A percentile compares a stretch with the other conserved stretches of the same genome.
These are phyloP conservation scores for Melampsora americana DNA, from an alignment of 1,284 basidiomycete genomes.

Conservation along the genomic window DNA sequence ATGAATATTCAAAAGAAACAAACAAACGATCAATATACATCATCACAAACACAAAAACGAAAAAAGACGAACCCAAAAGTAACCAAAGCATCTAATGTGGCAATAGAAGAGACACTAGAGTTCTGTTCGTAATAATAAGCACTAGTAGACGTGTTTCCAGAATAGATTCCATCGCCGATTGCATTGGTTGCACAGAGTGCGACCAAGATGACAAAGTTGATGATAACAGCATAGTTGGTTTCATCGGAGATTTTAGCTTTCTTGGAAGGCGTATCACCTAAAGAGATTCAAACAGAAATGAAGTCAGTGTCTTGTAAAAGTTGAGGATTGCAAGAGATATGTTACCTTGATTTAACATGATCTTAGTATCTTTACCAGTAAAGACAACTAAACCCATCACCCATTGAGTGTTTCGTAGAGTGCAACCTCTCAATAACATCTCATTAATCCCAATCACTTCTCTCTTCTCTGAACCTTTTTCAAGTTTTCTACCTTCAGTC, in stretches of 20 bases:
- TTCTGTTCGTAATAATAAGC: constrained; percentile 69
- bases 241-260: constrained; percentile 94
- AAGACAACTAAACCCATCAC: constrained; percentile 89
- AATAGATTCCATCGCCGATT: constrained; percentile 71
- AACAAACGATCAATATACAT: not conserved
- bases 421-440: constrained; percentile 83
- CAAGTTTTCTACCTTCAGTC: constrained; percentile 46
- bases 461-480: constrained; percentile 53
- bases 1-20: not conserved
- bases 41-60: constrained; percentile 54
- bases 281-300: not conserved
- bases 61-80: constrained; percentile 73
- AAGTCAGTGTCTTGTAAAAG: not conserved
- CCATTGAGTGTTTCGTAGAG: constrained; percentile 90
- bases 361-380: constrained; percentile 94
- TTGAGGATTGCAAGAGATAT: not conserved
- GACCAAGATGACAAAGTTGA: constrained; percentile 81
- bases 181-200: constrained; percentile 70
- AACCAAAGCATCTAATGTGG: constrained; percentile 73
- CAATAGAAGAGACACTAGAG: constrained; percentile 63
- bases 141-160: constrained; percentile 66
- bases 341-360: constrained; percentile 72
- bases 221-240: constrained; percentile 96
- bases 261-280: constrained; percentile 63
- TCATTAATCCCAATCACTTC: constrained; percentile 73